Evolutionary conservation across 1,284 basidiomycete species (phyloP), one percentile per base, ranked within the genome.

Genomic region (Phaffia rhodozyma): DNA sequence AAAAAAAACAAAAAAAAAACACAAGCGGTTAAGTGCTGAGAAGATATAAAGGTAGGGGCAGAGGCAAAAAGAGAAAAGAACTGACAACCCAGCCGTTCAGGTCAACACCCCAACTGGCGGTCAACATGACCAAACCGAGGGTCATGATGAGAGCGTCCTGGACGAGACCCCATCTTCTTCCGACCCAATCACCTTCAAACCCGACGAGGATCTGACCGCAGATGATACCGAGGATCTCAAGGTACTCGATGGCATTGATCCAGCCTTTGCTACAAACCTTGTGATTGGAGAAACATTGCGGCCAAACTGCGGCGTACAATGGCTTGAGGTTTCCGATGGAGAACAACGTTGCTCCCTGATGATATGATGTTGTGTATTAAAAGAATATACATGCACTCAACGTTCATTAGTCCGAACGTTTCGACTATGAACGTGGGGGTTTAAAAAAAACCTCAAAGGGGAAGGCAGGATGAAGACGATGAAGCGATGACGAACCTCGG

Each of bases 101-200:
- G 25, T 72, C 68, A 5, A 72, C 75, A 30, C 79, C 79, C 80
- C 80, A 82, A 67, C 79, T 78, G 21, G 77, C 77, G 25, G 79
- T 81, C 55, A 82, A 75, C 78, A 81, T 80, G 69, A 80, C 57
- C 7, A 65, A 51, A 51, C 63, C 63, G 5, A 65, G 59, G 52
- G 55, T 56, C 63, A 65, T 75, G 67, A 77, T 69, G 59, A 75
- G 68, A 0, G 75, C 75, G 61, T 76, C 76, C 69, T 78, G 76
- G 49, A 77, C 73, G 69, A 80, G 73, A 68, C 79, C 79, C 65
- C 79, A 78, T 67, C 74, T 74, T 63, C 80, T 74, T 49, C 80
- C 80, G 66, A 82, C 78, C 78, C 79, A 82, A 69, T 82, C 80
- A 61, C 78, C 80, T 70, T 82, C 79, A 69, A 80, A 70, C 60